Evolutionary conservation across 2,329 filamentous ascomycete species (phyloP).

Genomic region (Paraconiothyrium brasiliense): DNA sequence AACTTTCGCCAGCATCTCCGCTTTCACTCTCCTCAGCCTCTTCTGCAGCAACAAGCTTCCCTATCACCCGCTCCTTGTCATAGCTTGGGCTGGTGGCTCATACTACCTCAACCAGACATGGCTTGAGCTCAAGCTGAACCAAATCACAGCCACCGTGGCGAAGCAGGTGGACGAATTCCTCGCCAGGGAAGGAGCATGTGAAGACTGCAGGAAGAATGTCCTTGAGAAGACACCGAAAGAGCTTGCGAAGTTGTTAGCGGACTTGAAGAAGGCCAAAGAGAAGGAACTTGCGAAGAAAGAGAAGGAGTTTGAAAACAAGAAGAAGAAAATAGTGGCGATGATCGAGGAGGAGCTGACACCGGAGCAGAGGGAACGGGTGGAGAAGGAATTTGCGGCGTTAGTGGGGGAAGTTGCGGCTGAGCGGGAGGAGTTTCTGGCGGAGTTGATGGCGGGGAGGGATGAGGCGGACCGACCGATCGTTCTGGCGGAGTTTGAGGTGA

Average conservation of each 20-base stretch:
- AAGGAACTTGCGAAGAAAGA: not conserved
- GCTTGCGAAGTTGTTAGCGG: not conserved
- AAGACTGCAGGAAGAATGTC: conserved; percentile 1
- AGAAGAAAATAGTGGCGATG: too few species aligned
- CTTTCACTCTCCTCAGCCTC: conserved; percentile 3
- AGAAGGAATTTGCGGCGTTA: too few species aligned
- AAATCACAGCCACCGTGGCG: not conserved
- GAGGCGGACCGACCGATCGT: too few species aligned
- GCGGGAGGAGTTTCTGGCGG: too few species aligned
- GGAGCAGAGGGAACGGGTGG: too few species aligned
- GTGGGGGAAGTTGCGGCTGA: too few species aligned
- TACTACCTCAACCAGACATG: not conserved
- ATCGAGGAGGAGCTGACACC: too few species aligned
- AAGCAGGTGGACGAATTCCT: not conserved
- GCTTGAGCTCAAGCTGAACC: conserved; percentile 1
- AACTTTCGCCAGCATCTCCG: not conserved
- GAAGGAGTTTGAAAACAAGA: too few species aligned
- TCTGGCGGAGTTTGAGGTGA: too few species aligned
- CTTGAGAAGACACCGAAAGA: not conserved
- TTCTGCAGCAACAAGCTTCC: not conserved
- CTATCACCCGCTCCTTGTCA: not conserved
- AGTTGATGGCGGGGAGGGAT: too few species aligned
- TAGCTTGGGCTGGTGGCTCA: conserved; percentile 2
- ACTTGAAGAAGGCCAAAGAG: not conserved
- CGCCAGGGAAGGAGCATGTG: not conserved